Conservation (phyloP, 2,329 filamentous ascomycete species). For the Tolypocladium pustulatum region DNA sequence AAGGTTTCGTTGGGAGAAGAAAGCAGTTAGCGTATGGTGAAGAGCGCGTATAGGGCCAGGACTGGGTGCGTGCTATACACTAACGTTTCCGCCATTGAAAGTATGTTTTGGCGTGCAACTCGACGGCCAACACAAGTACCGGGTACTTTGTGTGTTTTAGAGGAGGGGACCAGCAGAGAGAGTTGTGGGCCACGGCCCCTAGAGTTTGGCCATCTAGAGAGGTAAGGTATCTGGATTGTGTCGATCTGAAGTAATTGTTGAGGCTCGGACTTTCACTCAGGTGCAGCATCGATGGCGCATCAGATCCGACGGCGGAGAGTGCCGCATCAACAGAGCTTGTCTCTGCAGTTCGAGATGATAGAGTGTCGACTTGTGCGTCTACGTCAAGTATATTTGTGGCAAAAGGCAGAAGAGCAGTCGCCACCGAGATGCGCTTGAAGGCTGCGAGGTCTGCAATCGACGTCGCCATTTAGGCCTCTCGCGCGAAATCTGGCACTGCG, state of each 20-base stretch:
- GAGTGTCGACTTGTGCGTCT: not conserved
- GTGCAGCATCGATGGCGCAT: not conserved
- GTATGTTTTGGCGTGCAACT: not conserved
- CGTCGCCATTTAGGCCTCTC: not conserved
- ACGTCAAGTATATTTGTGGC: not conserved
- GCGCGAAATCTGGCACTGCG: too few relatives aligned
- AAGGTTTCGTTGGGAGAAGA: not conserved
- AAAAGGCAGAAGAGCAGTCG: not conserved
- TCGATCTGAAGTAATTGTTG: too few relatives aligned
- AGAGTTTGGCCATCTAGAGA: not conserved
- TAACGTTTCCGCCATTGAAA: not conserved
- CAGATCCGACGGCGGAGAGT: not conserved
- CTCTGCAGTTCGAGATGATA: not conserved
- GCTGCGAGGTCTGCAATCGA: not conserved
- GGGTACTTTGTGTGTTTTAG: not conserved
- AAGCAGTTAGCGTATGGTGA: not conserved
- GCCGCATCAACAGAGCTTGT: not conserved
- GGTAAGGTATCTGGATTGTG: not conserved
- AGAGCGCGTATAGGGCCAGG: not conserved
- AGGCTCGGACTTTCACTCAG: not conserved
- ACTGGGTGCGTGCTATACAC: not conserved
- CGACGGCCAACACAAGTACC: not conserved
- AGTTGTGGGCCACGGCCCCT: not conserved
- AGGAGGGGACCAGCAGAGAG: not conserved
- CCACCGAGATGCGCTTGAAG: not conserved